A percentile compares a stretch with the other conserved stretches of the same genome.
phyloP scores from a whole-genome alignment of 768 basidiomycete species.

The Termitomyces sp. region DNA sequence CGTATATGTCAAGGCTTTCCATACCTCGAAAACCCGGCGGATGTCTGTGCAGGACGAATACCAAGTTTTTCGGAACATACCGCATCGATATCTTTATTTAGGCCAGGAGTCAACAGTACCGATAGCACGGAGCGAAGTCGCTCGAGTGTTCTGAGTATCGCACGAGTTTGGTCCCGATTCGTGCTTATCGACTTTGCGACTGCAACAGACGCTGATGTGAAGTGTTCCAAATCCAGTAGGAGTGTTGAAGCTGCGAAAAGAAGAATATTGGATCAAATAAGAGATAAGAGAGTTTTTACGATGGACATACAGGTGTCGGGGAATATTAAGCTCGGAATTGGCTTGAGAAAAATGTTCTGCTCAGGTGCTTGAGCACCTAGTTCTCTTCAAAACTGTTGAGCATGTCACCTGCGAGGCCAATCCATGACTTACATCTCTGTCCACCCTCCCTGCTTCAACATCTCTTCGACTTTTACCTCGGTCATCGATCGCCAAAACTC shows the following conservation, averaged over 20 bases:
- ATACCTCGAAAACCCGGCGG: conserved; percentile 49
- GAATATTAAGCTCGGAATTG: neutral
- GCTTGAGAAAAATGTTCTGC: neutral
- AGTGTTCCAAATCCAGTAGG: conserved; percentile 44
- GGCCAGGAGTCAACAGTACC: conserved; percentile 58
- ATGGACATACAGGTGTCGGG: neutral
- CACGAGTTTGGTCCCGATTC: conserved; percentile 33
- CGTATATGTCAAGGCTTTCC: conserved; percentile 1
- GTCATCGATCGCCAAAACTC: conserved; percentile 86
- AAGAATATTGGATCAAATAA: neutral
- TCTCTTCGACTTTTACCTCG: conserved; percentile 68
- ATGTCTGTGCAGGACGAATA: conserved; percentile 29
- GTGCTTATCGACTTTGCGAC: conserved; percentile 49
- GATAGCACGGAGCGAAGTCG: conserved; percentile 60
- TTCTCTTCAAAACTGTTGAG: conserved; percentile 6
- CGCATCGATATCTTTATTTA: conserved; percentile 66
- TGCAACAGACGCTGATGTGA: conserved; percentile 42
- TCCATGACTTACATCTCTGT: conserved; percentile 47
- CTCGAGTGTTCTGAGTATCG: conserved; percentile 42
- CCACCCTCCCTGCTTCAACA: conserved; percentile 74
- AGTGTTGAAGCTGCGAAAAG: conserved; percentile 45
- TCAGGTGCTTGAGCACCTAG: conserved; percentile 21
- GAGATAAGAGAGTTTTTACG: neutral
- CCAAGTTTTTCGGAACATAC: conserved; percentile 59
- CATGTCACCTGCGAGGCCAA: neutral